These are phyloP conservation scores for Paradendryphiella salina DNA, from an alignment of 2,329 filamentous ascomycete species.

Conservation along the genomic window DNA sequence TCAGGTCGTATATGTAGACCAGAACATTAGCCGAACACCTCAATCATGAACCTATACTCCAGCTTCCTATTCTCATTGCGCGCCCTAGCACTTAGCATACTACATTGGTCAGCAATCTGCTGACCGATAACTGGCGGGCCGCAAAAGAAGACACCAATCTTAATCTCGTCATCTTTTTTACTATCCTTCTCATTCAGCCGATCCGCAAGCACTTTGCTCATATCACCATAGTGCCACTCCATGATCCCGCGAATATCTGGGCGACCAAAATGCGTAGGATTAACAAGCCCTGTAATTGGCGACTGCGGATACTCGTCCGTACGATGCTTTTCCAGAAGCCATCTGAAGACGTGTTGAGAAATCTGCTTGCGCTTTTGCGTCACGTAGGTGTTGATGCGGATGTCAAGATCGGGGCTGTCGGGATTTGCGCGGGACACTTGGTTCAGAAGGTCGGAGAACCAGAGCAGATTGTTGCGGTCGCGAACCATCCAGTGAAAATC, in stretches of 20 bases:
- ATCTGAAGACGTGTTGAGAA: constrained; percentile 60
- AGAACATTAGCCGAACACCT: constrained; percentile 55
- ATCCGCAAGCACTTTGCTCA: constrained; percentile 46
- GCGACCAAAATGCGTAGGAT: constrained; percentile 58
- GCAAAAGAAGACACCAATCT: constrained; percentile 62
- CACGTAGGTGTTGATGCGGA: constrained; percentile 61
- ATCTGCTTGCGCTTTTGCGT: constrained; percentile 59
- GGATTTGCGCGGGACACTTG: constrained; percentile 45
- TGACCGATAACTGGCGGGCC: constrained; percentile 60
- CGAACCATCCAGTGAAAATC: constrained; percentile 66
- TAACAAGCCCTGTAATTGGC: constrained; percentile 58
- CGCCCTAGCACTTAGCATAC: constrained; percentile 55
- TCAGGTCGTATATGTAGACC: too few species aligned
- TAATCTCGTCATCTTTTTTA: constrained; percentile 42
- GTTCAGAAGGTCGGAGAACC: constrained; percentile 62
- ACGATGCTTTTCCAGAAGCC: constrained; percentile 60
- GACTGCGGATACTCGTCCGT: constrained; percentile 57
- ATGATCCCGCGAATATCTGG: constrained; percentile 60
- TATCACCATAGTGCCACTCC: constrained; percentile 59
- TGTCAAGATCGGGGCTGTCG: constrained; percentile 50
- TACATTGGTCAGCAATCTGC: constrained; percentile 59
- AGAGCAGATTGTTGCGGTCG: constrained; percentile 59
- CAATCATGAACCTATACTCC: constrained; percentile 62
- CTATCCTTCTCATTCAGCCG: constrained; percentile 22
- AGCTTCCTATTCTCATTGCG: constrained; percentile 57